Conservation (phyloP, 495 filamentous ascomycete genomes). For the Aspergillus olivimuriae region DNA sequence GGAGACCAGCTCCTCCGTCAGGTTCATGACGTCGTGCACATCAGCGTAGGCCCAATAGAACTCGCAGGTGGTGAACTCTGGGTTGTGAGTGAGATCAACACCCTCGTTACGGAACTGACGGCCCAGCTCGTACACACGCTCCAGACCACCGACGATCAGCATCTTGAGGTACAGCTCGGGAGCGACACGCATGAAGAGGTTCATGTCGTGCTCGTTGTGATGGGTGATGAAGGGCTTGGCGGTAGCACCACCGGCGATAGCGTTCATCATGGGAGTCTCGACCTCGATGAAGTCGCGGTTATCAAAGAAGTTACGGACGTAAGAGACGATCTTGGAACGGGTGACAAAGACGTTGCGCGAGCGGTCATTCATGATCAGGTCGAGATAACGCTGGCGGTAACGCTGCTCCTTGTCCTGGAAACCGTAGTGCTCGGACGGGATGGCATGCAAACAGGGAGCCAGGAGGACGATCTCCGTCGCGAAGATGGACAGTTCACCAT, state of each 20-base stretch:
- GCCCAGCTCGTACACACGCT: conserved; percentile 90
- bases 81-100: conserved; percentile 95
- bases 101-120: conserved; percentile 92
- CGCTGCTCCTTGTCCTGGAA: conserved; percentile 92
- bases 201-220: conserved; percentile 89
- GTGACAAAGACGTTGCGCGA: conserved; percentile 76
- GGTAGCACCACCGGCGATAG: conserved; percentile 90
- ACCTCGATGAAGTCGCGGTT: conserved; percentile 82
- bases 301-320: conserved; percentile 83
- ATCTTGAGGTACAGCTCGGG: conserved; percentile 96
- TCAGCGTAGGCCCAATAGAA: conserved; percentile 97
- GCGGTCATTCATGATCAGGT: conserved; percentile 90
- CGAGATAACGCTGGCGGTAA: conserved; percentile 86
- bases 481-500: conserved; percentile 91
- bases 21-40: conserved; percentile 83
- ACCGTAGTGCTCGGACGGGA: conserved; percentile 87
- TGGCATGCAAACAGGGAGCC: conserved; percentile 86
- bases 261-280: conserved; percentile 97
- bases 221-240: conserved; percentile 93
- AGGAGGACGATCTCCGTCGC: conserved; percentile 78
- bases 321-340: conserved; percentile 76
- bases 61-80: conserved; percentile 95
- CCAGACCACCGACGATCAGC: conserved; percentile 87
- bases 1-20: conserved; percentile 92
- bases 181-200: conserved; percentile 90